Evolutionary conservation across 1,284 basidiomycete genomes (phyloP), one percentile per base, ranked within the genome.

Genomic region (Apiotrichum montevideense): DNA sequence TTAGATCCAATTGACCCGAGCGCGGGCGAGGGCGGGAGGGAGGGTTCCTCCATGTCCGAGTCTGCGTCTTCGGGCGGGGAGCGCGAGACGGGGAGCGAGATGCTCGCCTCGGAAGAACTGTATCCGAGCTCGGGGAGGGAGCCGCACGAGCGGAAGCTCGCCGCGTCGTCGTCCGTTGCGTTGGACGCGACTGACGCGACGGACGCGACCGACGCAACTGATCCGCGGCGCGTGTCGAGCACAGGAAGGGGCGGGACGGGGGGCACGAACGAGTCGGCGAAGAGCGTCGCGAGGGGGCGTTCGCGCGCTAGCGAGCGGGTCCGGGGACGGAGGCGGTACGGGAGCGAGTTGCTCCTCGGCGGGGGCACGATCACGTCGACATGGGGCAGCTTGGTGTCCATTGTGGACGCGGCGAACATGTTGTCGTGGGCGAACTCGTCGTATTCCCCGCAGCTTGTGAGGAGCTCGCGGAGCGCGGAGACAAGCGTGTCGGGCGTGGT

Each of bases 381-480:
- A 3, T 29, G 29, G 29, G 29, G 29, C 29, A 29, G 29, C 29
- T 29, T 29, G 29, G 44, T 14, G 34, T 45, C 33, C 21, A 5
- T 40, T 14, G 11, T 33, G 43, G 29, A 3, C 35, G 29, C 46
- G 43, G 52, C 56, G 44, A 58, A 52, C 33, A 54, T 54, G 21
- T 54, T 6, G 8, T 56, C 48, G 40, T 54, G 15, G 44, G 29
- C 32, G 39, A 51, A 47, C 32, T 42, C 46, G 34, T 62, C 56
- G 41, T 51, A 57, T 52, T 63, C 62, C 42, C 58, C 56, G 35
- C 58, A 63, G 45, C 44, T 51, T 3, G 54, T 54, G 32, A 63
- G 54, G 14, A 63, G 62, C 47, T 60, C 62, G 21, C 49, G 54
- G 4, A 63, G 58, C 7, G 58, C 62, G 5, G 54, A 58, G 21